Conservation (phyloP, 352 stramenopile genomes). For the Phytophthora vignae region DNA sequence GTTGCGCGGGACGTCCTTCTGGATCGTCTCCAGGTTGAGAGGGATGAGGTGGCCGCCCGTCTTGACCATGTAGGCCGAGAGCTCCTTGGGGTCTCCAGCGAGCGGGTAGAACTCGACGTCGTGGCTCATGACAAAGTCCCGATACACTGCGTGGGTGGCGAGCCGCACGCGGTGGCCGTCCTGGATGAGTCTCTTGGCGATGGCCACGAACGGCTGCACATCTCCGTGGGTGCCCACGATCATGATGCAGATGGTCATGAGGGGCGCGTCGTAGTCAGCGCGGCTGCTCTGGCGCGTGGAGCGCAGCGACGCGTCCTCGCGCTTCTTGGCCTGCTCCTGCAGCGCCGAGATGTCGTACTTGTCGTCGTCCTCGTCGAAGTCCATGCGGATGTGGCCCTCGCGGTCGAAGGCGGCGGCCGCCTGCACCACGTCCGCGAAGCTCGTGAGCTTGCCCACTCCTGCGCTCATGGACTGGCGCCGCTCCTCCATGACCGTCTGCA, state of each 20-base stretch:
- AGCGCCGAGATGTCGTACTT: conserved; percentile 52
- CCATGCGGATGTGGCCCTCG: conserved; percentile 57
- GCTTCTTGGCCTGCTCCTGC: conserved; percentile 36
- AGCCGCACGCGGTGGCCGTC: conserved; percentile 93
- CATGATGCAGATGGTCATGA: conserved; percentile 90
- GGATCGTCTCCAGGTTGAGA: conserved; percentile 64
- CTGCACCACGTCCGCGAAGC: conserved; percentile 53
- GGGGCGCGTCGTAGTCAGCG: conserved; percentile 35
- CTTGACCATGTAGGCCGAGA: conserved; percentile 93
- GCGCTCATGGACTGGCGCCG: conserved; percentile 10
- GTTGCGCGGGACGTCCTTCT: conserved; percentile 84
- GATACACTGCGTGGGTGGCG: conserved; percentile 90
- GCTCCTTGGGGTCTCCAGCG: conserved; percentile 75
- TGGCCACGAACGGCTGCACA: conserved; percentile 87
- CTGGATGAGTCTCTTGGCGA: conserved; percentile 83
- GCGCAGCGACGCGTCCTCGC: conserved; percentile 29
- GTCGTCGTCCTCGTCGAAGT: conserved; percentile 57
- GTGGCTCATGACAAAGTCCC: conserved; percentile 81
- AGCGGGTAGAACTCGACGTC: conserved; percentile 86
- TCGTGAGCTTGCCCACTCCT: conserved; percentile 21
- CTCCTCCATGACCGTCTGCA: conserved; percentile 37
- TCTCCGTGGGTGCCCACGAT: conserved; percentile 91
- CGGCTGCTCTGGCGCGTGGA: conserved; percentile 26
- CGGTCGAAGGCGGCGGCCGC: conserved; percentile 56
- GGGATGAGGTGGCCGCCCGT: conserved; percentile 82